Evolutionary conservation across 768 basidiomycete species (phyloP).

Genomic region (Termitomyces sp.): DNA sequence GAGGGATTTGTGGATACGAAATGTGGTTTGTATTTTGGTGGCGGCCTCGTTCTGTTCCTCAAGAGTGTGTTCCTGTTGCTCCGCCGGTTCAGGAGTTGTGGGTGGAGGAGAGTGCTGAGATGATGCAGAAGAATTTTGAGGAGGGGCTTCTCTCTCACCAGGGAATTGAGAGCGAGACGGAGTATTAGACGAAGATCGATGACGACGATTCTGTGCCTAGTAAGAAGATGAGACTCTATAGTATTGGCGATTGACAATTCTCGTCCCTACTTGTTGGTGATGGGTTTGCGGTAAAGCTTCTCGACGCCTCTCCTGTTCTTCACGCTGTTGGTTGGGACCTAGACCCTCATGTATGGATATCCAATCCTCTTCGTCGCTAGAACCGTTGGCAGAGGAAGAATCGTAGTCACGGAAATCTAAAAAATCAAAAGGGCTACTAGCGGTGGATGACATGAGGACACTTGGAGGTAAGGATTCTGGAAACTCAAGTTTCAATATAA

Average conservation of each 20-base stretch:
- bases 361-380: constrained; percentile 27
- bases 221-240: too few species aligned
- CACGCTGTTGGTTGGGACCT: constrained; percentile 16
- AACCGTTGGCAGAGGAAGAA: constrained; percentile 34
- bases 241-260: neutral
- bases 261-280: constrained; percentile 8
- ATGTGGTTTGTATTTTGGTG: constrained; percentile 42
- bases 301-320: constrained; percentile 14
- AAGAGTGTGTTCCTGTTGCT: constrained; percentile 16
- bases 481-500: too few species aligned
- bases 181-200: neutral
- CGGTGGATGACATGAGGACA: constrained; percentile 22
- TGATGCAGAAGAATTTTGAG: too few species aligned
- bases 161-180: neutral
- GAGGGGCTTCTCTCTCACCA: neutral
- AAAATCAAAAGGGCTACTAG: too few species aligned
- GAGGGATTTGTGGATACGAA: constrained; percentile 42
- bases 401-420: constrained; percentile 31
- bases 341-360: constrained; percentile 31
- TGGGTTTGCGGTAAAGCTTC: constrained; percentile 11
- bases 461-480: too few species aligned
- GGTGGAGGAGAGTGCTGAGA: too few species aligned
- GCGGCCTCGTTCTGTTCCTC: constrained; percentile 39
- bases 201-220: neutral
- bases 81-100: constrained; percentile 12